These are phyloP conservation scores for Gilbertella persicaria DNA, from an alignment of 371 early-diverging fungal genomes.

Conservation along the genomic window DNA sequence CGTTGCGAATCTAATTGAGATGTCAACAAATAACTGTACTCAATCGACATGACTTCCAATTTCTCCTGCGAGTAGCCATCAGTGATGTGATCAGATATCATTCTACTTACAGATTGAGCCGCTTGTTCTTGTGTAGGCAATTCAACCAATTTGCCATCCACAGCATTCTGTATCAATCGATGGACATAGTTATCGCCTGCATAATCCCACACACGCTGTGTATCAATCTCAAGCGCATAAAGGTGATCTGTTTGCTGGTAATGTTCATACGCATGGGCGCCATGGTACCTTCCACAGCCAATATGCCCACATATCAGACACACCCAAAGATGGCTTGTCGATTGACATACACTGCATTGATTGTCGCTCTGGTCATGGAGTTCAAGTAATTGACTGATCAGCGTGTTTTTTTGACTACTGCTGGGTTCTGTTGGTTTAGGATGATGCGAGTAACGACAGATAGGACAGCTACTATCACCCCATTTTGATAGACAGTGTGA, in stretches of 20 bases:
- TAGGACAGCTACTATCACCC: slow-evolving; percentile 92
- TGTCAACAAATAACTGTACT: slow-evolving; percentile 78
- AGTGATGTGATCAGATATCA: background rate
- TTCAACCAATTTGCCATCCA: slow-evolving; percentile 92
- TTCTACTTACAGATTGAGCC: background rate
- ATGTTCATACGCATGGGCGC: slow-evolving; percentile 86
- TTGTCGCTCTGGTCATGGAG: slow-evolving; percentile 29
- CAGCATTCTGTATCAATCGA: slow-evolving; percentile 83
- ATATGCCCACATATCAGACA: slow-evolving; percentile 94
- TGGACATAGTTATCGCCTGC: slow-evolving; percentile 95
- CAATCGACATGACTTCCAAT: slow-evolving; percentile 73
- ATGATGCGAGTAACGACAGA: slow-evolving; percentile 84
- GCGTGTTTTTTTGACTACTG: no score
- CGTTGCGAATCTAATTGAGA: slow-evolving; percentile 90
- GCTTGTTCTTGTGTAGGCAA: slow-evolving; percentile 46
- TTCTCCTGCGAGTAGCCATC: slow-evolving; percentile 59
- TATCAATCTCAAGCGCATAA: slow-evolving; percentile 92
- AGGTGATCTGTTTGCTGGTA: slow-evolving; percentile 79
- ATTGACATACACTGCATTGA: slow-evolving; percentile 72
- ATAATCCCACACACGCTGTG: slow-evolving; percentile 97
- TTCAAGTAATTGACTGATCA: background rate
- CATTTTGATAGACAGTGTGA: slow-evolving; percentile 87
- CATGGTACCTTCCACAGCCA: slow-evolving; percentile 80
- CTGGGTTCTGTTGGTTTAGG: background rate
- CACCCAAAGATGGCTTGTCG: slow-evolving; percentile 82